Evolutionary conservation across 441 rosid species (phyloP).

Genomic region (Populus hybrid): DNA sequence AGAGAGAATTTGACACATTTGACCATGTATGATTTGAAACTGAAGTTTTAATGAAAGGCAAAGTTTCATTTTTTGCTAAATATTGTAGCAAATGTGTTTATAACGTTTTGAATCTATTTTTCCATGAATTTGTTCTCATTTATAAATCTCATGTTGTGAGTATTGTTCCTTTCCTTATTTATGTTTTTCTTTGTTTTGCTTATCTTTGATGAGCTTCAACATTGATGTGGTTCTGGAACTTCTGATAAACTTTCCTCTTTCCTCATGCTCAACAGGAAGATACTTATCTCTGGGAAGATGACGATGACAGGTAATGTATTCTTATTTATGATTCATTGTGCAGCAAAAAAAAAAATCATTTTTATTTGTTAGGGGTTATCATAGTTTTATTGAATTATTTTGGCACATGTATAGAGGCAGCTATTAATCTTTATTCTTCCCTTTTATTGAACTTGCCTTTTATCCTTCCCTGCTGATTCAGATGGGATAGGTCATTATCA

Average conservation of each 20-base stretch:
- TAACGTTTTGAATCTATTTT: background rate
- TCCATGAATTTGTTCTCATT: background rate
- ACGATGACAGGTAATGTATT: slow-evolving; percentile 68
- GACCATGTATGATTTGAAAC: slow-evolving; percentile 8
- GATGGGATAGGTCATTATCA: background rate
- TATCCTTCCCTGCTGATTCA: background rate
- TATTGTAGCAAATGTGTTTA: background rate
- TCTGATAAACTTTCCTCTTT: background rate
- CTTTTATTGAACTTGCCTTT: background rate
- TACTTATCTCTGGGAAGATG: slow-evolving; percentile 93
- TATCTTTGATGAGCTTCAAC: background rate
- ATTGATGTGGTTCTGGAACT: background rate
- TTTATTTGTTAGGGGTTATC: background rate
- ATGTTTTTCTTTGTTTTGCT: slow-evolving; percentile 6
- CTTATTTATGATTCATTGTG: slow-evolving; percentile 2
- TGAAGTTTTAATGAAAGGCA: background rate
- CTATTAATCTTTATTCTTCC: background rate
- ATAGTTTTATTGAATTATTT: background rate
- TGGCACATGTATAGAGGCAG: background rate
- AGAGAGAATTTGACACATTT: slow-evolving; percentile 1
- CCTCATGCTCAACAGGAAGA: slow-evolving; percentile 58
- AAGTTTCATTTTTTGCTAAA: background rate
- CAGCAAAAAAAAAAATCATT: background rate
- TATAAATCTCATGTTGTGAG: background rate
- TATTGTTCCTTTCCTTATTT: background rate